phyloP scores from a whole-genome alignment of 345 rosid genomes.

The Arabis hirsuta region DNA sequence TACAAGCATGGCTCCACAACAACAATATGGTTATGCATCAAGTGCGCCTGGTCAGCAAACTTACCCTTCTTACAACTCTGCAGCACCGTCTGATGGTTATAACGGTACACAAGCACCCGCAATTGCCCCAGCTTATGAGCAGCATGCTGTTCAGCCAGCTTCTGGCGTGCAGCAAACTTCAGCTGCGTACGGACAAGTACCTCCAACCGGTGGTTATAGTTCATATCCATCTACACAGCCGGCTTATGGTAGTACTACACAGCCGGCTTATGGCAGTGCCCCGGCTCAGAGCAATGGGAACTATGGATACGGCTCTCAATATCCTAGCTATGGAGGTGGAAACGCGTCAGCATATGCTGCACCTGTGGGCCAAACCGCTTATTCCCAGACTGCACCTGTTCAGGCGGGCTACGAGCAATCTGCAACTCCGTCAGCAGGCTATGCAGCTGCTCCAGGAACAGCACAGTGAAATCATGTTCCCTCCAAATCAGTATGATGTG shows the following conservation, averaged over 20 bases:
- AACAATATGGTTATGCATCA: conserved; percentile 70
- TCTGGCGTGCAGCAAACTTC: conserved; percentile 42
- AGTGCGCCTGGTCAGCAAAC: conserved; percentile 65
- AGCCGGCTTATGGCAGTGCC: conserved; percentile 53
- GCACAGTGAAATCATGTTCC: conserved; percentile 58
- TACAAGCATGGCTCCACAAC: conserved; percentile 56
- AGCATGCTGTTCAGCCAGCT: conserved; percentile 57
- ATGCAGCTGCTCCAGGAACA: conserved; percentile 60
- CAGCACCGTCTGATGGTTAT: conserved; percentile 62
- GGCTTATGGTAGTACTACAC: conserved; percentile 56
- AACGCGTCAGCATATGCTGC: conserved; percentile 51
- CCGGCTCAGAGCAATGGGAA: conserved; percentile 56
- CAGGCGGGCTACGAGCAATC: conserved; percentile 81
- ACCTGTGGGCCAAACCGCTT: conserved; percentile 53
- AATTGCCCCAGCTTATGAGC: conserved; percentile 48
- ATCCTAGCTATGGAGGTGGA: conserved; percentile 61
- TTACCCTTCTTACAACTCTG: conserved; percentile 63
- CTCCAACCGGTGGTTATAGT: conserved; percentile 56
- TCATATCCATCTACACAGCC: conserved; percentile 60
- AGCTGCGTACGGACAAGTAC: conserved; percentile 58
- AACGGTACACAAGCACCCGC: conserved; percentile 51
- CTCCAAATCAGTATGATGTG: conserved; percentile 57
- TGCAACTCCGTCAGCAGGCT: conserved; percentile 55
- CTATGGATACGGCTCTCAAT: conserved; percentile 69
- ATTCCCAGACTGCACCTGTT: conserved; percentile 60